These are phyloP conservation scores for Blastobotrys aristatus DNA, from an alignment of 1,139 yeast species.

Conservation along the genomic window DNA sequence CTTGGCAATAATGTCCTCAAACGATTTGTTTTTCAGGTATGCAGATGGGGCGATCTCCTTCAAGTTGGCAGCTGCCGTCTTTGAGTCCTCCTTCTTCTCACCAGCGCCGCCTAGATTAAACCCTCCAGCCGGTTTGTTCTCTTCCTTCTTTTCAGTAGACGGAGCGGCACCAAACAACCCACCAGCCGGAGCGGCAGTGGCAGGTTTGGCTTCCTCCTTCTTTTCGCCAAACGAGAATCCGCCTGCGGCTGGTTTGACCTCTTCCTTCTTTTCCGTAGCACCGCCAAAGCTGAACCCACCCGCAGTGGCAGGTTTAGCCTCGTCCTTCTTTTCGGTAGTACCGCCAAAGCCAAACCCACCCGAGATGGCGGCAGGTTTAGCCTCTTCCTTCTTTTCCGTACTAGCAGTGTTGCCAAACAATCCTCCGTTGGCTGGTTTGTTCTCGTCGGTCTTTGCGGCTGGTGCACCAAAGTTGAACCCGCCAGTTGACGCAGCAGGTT, in stretches of 20 bases:
- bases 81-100: conserved; percentile 18
- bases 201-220: conserved; percentile 24
- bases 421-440: conserved; percentile 30
- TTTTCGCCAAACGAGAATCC: conserved; percentile 14
- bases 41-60: conserved; percentile 47
- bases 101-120: conserved; percentile 14
- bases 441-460: conserved; percentile 15
- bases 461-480: not conserved
- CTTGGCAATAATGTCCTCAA: conserved; percentile 86
- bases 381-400: conserved; percentile 12
- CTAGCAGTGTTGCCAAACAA: conserved; percentile 10
- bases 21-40: conserved; percentile 80
- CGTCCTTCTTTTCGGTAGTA: conserved; percentile 11
- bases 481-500: conserved; percentile 26
- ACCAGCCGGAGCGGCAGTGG: conserved; percentile 26
- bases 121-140: conserved; percentile 3
- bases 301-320: conserved; percentile 15
- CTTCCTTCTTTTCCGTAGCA: conserved; percentile 8
- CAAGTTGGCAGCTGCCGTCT: conserved; percentile 26
- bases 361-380: conserved; percentile 14
- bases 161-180: conserved; percentile 22
- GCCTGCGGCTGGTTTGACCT: conserved; percentile 17
- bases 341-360: conserved; percentile 11
- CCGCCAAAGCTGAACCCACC: conserved; percentile 14
- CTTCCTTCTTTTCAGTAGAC: conserved; percentile 19